phyloP scores from a whole-genome alignment of 2,329 filamentous ascomycete genomes.

The Chaetomiaceae sp. region DNA sequence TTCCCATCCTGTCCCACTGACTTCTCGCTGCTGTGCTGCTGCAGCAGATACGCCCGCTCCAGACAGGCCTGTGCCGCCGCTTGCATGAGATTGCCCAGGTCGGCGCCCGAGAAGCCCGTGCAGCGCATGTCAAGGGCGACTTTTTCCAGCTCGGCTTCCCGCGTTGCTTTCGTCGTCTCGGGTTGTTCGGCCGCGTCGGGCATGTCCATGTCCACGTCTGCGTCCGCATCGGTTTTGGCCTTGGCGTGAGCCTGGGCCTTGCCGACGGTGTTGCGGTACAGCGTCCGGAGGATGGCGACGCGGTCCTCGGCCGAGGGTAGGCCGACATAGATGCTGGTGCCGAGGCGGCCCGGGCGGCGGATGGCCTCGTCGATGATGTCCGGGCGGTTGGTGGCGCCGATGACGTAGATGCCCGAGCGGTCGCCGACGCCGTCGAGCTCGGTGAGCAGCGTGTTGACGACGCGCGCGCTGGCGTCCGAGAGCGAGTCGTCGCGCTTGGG shows the following conservation, averaged over 20 bases:
- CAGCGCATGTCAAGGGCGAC: slow-evolving; percentile 66
- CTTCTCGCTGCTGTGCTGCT: slow-evolving; percentile 5
- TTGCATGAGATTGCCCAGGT: slow-evolving; percentile 51
- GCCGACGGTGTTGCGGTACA: slow-evolving; percentile 49
- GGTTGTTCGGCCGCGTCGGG: slow-evolving; percentile 19
- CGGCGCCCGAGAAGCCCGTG: slow-evolving; percentile 69
- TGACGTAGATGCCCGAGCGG: slow-evolving; percentile 83
- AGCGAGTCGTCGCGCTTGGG: slow-evolving; percentile 69
- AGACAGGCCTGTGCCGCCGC: slow-evolving; percentile 37
- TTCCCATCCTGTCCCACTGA: not conserved
- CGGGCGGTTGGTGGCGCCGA: slow-evolving; percentile 90
- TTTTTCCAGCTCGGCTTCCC: slow-evolving; percentile 48
- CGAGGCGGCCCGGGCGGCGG: slow-evolving; percentile 83
- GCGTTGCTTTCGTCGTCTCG: slow-evolving; percentile 13
- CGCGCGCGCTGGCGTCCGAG: slow-evolving; percentile 76
- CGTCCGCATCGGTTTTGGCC: slow-evolving; percentile 5
- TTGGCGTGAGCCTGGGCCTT: slow-evolving; percentile 35
- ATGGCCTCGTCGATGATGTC: slow-evolving; percentile 97
- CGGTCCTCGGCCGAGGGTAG: slow-evolving; percentile 71
- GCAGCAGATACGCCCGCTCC: slow-evolving; percentile 26
- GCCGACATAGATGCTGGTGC: slow-evolving; percentile 84
- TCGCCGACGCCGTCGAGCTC: slow-evolving; percentile 84
- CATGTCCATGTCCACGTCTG: slow-evolving; percentile 10
- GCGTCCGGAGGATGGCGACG: slow-evolving; percentile 76
- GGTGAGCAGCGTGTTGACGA: slow-evolving; percentile 92